Percentiles rank a stretch among this genome's conserved stretches.
phyloP scores from a whole-genome alignment of 1,284 basidiomycete species.

The Melanopsichium pennsylvanicum region DNA sequence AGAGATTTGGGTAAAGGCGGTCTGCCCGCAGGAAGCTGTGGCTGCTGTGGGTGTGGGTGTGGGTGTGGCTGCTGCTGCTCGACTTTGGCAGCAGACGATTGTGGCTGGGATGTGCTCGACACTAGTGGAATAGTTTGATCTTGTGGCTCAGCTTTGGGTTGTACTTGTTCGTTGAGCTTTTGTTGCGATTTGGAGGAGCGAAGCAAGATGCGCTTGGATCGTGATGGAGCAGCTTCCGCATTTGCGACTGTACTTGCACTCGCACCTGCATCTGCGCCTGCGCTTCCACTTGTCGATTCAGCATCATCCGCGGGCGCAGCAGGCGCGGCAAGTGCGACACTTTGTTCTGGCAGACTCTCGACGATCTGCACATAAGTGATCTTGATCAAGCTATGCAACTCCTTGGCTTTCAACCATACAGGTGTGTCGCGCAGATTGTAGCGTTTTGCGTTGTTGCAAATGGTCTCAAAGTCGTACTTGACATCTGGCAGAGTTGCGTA shows the following conservation, averaged over 20 bases:
- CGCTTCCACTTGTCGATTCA: neutral
- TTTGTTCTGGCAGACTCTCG: constrained; percentile 37
- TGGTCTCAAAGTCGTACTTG: constrained; percentile 81
- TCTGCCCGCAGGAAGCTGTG: neutral
- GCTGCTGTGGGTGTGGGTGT: neutral
- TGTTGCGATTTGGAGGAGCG: constrained; percentile 27
- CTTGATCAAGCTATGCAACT: constrained; percentile 67
- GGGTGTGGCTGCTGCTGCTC: neutral
- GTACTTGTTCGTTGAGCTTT: constrained; percentile 27
- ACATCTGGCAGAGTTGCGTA: constrained; percentile 78
- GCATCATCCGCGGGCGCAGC: neutral
- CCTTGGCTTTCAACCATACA: constrained; percentile 84
- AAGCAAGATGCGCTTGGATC: constrained; percentile 38
- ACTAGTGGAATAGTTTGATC: constrained; percentile 7
- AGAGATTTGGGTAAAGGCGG: neutral
- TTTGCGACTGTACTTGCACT: neutral
- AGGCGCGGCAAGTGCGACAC: constrained; percentile 2
- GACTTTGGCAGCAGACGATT: neutral
- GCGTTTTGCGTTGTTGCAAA: constrained; percentile 86
- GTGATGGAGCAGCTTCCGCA: constrained; percentile 10
- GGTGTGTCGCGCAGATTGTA: constrained; percentile 87
- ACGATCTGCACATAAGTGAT: constrained; percentile 52
- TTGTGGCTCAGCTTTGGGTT: constrained; percentile 12
- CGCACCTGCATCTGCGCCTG: neutral
- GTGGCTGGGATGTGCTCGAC: constrained; percentile 4